phyloP scores from a whole-genome alignment of 306 rosid species.

The Cicer judaicum region DNA sequence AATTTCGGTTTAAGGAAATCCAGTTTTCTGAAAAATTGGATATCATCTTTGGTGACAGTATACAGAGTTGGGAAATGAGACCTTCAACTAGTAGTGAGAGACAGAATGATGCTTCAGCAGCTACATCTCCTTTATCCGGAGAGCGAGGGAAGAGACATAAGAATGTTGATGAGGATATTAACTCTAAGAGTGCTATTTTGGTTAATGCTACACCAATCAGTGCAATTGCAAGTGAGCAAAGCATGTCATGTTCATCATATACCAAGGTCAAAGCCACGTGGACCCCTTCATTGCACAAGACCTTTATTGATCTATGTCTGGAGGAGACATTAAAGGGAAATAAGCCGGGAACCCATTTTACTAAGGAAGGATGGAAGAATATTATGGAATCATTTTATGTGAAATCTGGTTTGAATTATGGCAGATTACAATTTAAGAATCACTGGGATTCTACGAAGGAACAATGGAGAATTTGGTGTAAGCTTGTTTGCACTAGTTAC shows the following conservation, averaged over 20 bases:
- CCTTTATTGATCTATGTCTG: conserved; percentile 65
- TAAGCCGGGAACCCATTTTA: conserved; percentile 74
- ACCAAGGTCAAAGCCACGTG: conserved; percentile 58
- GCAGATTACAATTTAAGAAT: conserved; percentile 71
- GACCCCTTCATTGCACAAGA: conserved; percentile 61
- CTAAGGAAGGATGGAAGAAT: conserved; percentile 73
- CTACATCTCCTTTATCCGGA: conserved; percentile 41
- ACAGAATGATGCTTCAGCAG: conserved; percentile 49
- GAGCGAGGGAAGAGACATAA: conserved; percentile 50
- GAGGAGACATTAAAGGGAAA: conserved; percentile 72
- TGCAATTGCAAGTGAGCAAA: conserved; percentile 57
- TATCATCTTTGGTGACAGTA: conserved; percentile 52
- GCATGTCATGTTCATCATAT: conserved; percentile 59
- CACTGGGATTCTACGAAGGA: conserved; percentile 74
- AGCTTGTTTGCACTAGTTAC: conserved; percentile 58
- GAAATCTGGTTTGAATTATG: conserved; percentile 60
- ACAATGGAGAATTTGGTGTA: conserved; percentile 71
- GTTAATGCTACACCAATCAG: conserved; percentile 52
- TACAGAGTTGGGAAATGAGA: conserved; percentile 43
- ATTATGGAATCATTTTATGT: conserved; percentile 59
- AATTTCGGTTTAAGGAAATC: conserved; percentile 59
- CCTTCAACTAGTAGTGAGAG: conserved; percentile 40
- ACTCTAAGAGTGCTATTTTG: conserved; percentile 45
- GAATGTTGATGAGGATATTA: conserved; percentile 43
- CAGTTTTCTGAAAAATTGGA: conserved; percentile 54